Conservation (phyloP, 1,284 basidiomycete genomes). For the Schizophyllum amplum region DNA sequence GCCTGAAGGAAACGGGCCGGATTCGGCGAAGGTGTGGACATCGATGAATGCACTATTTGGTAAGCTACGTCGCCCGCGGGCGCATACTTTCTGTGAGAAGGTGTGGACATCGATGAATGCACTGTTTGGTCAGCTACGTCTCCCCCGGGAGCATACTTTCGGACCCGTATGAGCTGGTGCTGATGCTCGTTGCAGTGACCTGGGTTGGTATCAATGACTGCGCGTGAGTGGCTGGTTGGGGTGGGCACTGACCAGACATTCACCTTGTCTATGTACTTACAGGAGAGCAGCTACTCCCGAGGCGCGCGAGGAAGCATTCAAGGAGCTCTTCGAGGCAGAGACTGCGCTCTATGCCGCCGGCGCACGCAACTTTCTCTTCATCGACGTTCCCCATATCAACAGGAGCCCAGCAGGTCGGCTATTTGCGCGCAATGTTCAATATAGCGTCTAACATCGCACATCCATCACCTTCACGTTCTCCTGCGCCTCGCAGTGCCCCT, state of each 20-base stretch:
- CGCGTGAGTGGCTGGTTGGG: slow-evolving; percentile 11
- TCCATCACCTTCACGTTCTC: not conserved
- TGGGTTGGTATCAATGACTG: slow-evolving; percentile 15
- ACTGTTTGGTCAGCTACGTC: slow-evolving; percentile 8
- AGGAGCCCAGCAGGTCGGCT: slow-evolving; percentile 40
- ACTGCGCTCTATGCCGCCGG: slow-evolving; percentile 24
- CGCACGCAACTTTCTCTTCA: slow-evolving; percentile 51
- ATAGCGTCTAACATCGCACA: not conserved
- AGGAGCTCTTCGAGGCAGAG: slow-evolving; percentile 10
- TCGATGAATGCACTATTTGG: slow-evolving; percentile 11
- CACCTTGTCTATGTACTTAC: not conserved
- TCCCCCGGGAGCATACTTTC: not conserved
- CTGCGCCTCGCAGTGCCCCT: not conserved
- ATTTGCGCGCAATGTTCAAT: not conserved
- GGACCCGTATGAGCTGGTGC: no score
- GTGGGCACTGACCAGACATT: no score
- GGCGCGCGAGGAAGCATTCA: slow-evolving; percentile 4
- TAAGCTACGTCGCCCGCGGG: not conserved
- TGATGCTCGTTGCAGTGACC: slow-evolving; percentile 10
- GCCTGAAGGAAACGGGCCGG: not conserved
- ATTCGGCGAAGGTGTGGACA: slow-evolving; percentile 6
- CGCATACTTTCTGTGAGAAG: not conserved
- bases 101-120: slow-evolving; percentile 10
- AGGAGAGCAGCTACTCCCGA: not conserved
- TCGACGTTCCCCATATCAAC: slow-evolving; percentile 49